phyloP scores from a whole-genome alignment of 257 asterid genomes.

The Nicotiana noctiflora region DNA sequence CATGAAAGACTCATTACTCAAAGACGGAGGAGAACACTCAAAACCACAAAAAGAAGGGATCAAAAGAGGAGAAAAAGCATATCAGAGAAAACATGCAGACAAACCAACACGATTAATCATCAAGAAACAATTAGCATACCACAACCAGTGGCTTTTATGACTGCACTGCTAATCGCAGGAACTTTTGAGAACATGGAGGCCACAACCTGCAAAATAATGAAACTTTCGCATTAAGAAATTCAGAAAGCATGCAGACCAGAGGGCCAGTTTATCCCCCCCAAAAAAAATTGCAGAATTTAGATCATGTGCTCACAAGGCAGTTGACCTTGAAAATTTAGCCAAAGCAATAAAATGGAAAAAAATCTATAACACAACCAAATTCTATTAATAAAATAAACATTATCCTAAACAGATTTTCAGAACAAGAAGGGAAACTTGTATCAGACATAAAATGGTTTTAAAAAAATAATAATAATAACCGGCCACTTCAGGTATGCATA shows the following conservation, averaged over 20 bases:
- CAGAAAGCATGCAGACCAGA: not conserved
- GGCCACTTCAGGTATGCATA: not conserved
- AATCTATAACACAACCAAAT: not conserved
- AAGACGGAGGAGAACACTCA: too few relatives aligned
- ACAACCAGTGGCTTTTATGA: constrained; percentile 86
- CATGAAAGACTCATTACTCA: too few relatives aligned
- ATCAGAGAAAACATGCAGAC: not conserved
- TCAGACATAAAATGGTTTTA: not conserved
- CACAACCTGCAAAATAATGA: constrained; percentile 44
- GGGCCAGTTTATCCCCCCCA: not conserved
- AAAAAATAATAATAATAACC: too few relatives aligned
- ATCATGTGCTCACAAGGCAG: not conserved
- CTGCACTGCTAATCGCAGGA: constrained; percentile 82
- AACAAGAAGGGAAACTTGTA: not conserved
- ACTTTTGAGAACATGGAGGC: constrained; percentile 93
- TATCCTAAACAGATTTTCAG: not conserved
- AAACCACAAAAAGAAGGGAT: too few relatives aligned
- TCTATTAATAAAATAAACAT: not conserved
- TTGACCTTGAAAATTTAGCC: not conserved
- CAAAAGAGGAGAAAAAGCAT: not conserved
- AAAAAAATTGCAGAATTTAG: not conserved
- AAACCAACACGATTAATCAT: not conserved
- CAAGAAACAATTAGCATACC: constrained; percentile 35
- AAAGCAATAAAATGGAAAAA: not conserved
- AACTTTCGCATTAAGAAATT: not conserved